Conservation (phyloP, 2,329 filamentous ascomycete species). For the Penicillium sp. region DNA sequence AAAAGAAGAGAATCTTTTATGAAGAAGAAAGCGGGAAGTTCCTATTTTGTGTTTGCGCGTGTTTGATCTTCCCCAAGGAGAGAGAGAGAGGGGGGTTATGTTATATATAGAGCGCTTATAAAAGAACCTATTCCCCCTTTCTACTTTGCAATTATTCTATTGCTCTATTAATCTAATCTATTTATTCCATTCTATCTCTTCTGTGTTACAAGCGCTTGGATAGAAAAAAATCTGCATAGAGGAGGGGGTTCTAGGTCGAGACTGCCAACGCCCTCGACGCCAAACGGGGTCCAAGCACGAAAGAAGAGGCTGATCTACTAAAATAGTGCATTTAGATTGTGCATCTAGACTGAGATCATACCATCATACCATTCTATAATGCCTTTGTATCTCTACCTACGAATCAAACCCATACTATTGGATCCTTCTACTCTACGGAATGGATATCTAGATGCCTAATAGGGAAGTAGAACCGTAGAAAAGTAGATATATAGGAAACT, state of each 20-base stretch:
- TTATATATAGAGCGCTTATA: slow-evolving; percentile 20
- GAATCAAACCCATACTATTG: background rate
- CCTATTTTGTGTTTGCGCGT: slow-evolving; percentile 27
- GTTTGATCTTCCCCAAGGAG: slow-evolving; percentile 23
- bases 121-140: background rate
- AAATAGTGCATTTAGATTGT: background rate
- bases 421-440: background rate
- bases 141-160: background rate
- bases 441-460: background rate
- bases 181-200: background rate
- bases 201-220: slow-evolving; percentile 2
- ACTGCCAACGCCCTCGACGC: slow-evolving; percentile 8
- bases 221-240: slow-evolving; percentile 5
- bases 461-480: background rate
- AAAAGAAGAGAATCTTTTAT: slow-evolving; percentile 22
- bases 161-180: background rate
- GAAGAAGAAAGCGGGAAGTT: slow-evolving; percentile 27
- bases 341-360: background rate
- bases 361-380: background rate
- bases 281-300: slow-evolving; percentile 13
- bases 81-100: background rate
- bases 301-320: slow-evolving; percentile 3
- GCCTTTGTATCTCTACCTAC: background rate
- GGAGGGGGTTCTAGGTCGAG: slow-evolving; percentile 11
- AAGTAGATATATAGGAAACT: background rate